These are phyloP conservation scores for Lophium mytilinum DNA, from an alignment of 495 filamentous ascomycete genomes.

Conservation along the genomic window DNA sequence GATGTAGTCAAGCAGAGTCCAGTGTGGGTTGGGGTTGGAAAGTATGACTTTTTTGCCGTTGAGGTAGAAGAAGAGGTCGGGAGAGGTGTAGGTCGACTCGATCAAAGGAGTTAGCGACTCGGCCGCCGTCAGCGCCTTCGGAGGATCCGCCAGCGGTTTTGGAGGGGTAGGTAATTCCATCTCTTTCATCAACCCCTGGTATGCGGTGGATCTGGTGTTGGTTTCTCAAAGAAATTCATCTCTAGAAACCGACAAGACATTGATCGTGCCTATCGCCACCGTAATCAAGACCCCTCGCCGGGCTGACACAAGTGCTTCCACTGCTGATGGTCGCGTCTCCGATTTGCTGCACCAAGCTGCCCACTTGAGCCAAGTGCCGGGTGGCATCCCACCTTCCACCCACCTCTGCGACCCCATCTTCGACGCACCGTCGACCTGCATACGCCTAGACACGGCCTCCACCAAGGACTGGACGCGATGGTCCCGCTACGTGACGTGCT, in stretches of 20 bases:
- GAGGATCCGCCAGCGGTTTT: constrained; percentile 7
- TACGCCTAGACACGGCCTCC: not conserved
- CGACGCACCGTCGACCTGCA: not conserved
- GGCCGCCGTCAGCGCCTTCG: constrained; percentile 9
- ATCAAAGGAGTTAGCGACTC: constrained; percentile 26
- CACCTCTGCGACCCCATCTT: not conserved
- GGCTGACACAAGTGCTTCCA: not conserved
- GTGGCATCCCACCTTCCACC: not conserved
- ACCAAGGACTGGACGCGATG: not conserved
- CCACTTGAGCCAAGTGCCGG: not conserved
- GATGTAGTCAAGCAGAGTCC: constrained; percentile 43
- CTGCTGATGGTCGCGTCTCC: not conserved
- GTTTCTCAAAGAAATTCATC: no score
- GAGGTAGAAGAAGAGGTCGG: constrained; percentile 25
- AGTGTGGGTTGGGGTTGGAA: constrained; percentile 25
- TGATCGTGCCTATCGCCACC: not conserved
- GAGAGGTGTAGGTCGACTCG: constrained; percentile 25
- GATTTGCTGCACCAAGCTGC: not conserved
- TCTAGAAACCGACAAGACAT: no score
- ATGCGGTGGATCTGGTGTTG: no score
- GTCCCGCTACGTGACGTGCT: not conserved
- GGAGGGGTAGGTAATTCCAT: constrained; percentile 18
- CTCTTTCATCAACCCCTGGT: no score
- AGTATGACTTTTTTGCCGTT: constrained; percentile 18
- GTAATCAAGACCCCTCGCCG: not conserved